Conservation (phyloP, 306 rosid genomes). For the Begonia fuchsioides region DNA sequence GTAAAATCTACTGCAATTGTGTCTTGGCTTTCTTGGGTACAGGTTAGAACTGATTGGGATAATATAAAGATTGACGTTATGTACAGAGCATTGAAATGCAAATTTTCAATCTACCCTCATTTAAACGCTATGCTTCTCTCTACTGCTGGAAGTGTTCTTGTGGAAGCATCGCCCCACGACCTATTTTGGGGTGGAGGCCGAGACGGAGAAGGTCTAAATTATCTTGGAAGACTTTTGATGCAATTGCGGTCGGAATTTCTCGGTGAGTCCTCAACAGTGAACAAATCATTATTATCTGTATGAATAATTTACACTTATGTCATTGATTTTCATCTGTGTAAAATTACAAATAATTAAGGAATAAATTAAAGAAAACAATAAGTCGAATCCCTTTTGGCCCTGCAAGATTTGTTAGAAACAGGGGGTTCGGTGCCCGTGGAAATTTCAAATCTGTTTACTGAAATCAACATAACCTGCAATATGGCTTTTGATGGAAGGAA, state of each 20-base stretch:
- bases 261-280: conserved; percentile 28
- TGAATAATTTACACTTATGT: neutral
- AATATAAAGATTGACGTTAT: conserved; percentile 64
- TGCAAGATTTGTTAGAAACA: too few relatives aligned
- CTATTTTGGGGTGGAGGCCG: conserved; percentile 96
- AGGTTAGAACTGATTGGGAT: conserved; percentile 82
- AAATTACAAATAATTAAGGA: too few relatives aligned
- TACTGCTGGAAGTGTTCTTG: conserved; percentile 72
- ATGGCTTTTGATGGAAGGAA: too few relatives aligned
- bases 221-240: conserved; percentile 80
- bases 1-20: too few relatives aligned
- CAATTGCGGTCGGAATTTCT: conserved; percentile 78
- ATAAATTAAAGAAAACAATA: too few relatives aligned
- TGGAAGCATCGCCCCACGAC: conserved; percentile 88
- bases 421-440: too few relatives aligned
- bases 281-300: conserved; percentile 14
- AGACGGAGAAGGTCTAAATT: conserved; percentile 83
- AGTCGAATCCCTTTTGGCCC: too few relatives aligned
- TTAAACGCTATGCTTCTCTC: conserved; percentile 67
- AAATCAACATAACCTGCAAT: too few relatives aligned
- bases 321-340: too few relatives aligned
- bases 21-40: conserved; percentile 2
- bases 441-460: too few relatives aligned
- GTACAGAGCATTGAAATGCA: conserved; percentile 73
- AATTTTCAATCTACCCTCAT: conserved; percentile 72